Conservation (phyloP, 2,329 filamentous ascomycete genomes). For the Fusarium globosum region DNA sequence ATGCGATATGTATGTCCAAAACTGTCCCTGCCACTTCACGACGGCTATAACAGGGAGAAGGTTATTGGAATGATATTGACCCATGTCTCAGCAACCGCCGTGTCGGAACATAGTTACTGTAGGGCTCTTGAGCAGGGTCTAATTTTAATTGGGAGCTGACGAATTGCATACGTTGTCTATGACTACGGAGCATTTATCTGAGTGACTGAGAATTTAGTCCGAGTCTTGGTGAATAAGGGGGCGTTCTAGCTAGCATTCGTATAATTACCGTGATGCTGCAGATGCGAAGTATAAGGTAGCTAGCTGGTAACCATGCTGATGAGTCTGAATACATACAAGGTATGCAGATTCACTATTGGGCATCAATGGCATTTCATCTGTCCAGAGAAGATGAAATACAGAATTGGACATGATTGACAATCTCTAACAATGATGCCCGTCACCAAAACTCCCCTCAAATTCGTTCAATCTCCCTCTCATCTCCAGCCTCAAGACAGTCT, state of each 20-base stretch:
- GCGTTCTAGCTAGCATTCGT: constrained; percentile 5
- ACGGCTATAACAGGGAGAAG: constrained; percentile 12
- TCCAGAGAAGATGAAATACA: neutral
- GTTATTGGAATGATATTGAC: constrained; percentile 34
- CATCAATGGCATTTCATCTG: neutral
- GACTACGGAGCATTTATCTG: neutral
- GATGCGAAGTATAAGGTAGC: neutral
- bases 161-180: constrained; percentile 17
- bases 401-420: constrained; percentile 13
- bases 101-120: neutral
- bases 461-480: constrained; percentile 21
- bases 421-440: constrained; percentile 8
- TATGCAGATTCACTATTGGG: neutral
- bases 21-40: neutral
- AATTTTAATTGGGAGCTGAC: constrained; percentile 7
- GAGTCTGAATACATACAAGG: neutral
- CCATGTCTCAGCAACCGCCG: constrained; percentile 25
- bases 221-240: constrained; percentile 28
- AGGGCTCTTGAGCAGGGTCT: constrained; percentile 15
- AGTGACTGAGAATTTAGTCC: neutral
- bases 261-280: neutral
- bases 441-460: constrained; percentile 18
- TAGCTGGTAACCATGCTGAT: neutral
- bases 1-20: neutral
- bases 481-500: constrained; percentile 23